phyloP scores from a whole-genome alignment of 2,329 filamentous ascomycete species.

The Alternaria incomplexa region DNA sequence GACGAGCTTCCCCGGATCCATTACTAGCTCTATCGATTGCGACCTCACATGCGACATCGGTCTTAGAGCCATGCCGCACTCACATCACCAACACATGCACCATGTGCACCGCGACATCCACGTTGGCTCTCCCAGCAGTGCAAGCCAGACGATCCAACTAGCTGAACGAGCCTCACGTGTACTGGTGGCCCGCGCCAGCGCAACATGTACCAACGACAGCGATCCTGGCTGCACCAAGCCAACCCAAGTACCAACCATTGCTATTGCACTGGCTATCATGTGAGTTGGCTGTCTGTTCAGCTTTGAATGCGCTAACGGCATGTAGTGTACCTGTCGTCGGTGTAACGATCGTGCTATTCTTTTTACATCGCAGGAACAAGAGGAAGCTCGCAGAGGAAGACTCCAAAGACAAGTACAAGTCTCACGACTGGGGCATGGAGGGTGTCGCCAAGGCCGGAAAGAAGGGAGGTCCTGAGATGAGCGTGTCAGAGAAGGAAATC shows the following conservation, averaged over 20 bases:
- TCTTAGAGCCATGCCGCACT: conserved; percentile 36
- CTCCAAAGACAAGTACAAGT: conserved; percentile 82
- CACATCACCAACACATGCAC: conserved; percentile 41
- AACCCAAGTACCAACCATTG: conserved; percentile 37
- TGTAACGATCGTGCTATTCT: conserved; percentile 71
- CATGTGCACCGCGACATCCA: conserved; percentile 31
- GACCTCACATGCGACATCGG: conserved; percentile 25
- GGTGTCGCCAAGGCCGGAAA: conserved; percentile 48
- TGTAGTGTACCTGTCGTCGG: conserved; percentile 75
- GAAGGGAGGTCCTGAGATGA: conserved; percentile 57
- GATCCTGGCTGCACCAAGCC: conserved; percentile 46
- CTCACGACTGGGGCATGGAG: conserved; percentile 89
- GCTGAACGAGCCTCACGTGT: conserved; percentile 34
- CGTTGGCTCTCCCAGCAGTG: conserved; percentile 21
- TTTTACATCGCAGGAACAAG: conserved; percentile 79
- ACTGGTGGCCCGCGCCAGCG: conserved; percentile 31
- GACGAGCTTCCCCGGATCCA: conserved; percentile 25
- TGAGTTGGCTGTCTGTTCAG: conserved; percentile 23
- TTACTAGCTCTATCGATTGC: conserved; percentile 17
- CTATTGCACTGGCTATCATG: conserved; percentile 44
- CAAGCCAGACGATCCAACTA: conserved; percentile 22
- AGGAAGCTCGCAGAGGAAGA: conserved; percentile 78
- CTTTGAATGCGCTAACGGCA: conserved; percentile 27
- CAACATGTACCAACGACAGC: conserved; percentile 41
- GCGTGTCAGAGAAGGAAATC: conserved; percentile 60